Conservation (phyloP, 164 flowering plant genomes). For the Cinnamomum micranthum region DNA sequence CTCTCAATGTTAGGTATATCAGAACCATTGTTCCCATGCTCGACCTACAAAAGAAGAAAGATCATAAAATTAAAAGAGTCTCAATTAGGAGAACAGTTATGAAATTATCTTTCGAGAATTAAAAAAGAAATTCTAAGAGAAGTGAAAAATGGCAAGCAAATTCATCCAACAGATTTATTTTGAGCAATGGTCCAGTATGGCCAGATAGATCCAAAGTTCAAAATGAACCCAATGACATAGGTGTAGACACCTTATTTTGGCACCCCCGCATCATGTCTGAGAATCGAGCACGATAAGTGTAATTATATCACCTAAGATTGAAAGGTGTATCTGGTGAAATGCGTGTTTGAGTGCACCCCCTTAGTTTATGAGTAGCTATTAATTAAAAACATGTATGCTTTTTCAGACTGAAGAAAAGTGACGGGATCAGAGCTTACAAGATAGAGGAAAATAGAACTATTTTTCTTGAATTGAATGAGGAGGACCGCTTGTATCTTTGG, state of each 20-base stretch:
- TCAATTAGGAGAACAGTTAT: not conserved
- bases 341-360: not conserved
- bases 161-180: not conserved
- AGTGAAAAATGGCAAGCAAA: not conserved
- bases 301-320: too few relatives aligned
- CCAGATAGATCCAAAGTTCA: not conserved
- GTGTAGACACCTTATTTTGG: not conserved
- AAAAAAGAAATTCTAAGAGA: not conserved
- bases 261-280: not conserved
- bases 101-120: not conserved
- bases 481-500: slow-evolving; percentile 60
- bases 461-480: slow-evolving; percentile 69
- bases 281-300: too few relatives aligned
- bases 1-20: slow-evolving; percentile 68
- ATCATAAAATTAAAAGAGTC: not conserved
- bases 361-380: not conserved
- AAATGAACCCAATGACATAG: not conserved
- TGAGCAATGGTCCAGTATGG: not conserved
- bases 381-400: not conserved
- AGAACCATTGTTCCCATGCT: slow-evolving; percentile 69
- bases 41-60: slow-evolving; percentile 45
- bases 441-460: slow-evolving; percentile 65
- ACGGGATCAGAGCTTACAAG: slow-evolving; percentile 45
- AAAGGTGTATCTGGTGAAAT: too few relatives aligned
- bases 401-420: not conserved